These are phyloP conservation scores for Daldinia concentrica DNA, from an alignment of 495 filamentous ascomycete species.

Conservation along the genomic window DNA sequence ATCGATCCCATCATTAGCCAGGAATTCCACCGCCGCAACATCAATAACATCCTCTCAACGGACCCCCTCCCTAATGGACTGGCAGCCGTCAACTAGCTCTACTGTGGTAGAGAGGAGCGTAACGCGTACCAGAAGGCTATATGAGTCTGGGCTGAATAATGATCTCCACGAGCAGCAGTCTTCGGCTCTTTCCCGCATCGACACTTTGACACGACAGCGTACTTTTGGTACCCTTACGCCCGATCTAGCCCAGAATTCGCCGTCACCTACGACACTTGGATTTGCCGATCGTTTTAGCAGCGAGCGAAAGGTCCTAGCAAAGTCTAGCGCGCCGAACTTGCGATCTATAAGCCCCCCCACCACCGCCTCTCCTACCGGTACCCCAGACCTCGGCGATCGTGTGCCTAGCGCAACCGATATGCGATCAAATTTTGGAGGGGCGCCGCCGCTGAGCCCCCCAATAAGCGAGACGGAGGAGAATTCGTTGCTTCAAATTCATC, in stretches of 20 bases:
- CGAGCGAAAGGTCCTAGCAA: slow-evolving; percentile 52
- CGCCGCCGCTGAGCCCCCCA: slow-evolving; percentile 77
- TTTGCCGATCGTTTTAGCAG: slow-evolving; percentile 48
- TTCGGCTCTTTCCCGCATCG: slow-evolving; percentile 78
- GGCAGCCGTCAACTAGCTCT: slow-evolving; percentile 51
- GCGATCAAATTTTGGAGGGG: slow-evolving; percentile 57
- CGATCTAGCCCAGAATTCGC: slow-evolving; percentile 47
- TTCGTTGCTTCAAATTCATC: slow-evolving; percentile 68
- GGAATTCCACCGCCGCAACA: slow-evolving; percentile 89
- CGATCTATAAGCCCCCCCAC: slow-evolving; percentile 54
- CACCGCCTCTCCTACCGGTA: slow-evolving; percentile 42
- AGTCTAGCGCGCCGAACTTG: slow-evolving; percentile 59
- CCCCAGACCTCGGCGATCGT: slow-evolving; percentile 45
- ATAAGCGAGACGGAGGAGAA: slow-evolving; percentile 74
- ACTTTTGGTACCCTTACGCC: slow-evolving; percentile 62
- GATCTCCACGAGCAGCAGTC: slow-evolving; percentile 83
- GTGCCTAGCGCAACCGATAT: slow-evolving; percentile 48
- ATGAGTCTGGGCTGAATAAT: slow-evolving; percentile 84
- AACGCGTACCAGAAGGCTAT: slow-evolving; percentile 78
- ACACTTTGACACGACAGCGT: slow-evolving; percentile 71
- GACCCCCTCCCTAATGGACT: slow-evolving; percentile 59
- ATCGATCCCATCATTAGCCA: slow-evolving; percentile 73
- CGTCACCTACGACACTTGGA: slow-evolving; percentile 45
- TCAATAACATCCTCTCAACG: slow-evolving; percentile 88
- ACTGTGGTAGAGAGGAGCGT: slow-evolving; percentile 59